These are phyloP conservation scores for Fraxinus dipetala DNA, from an alignment of 305 asterid genomes.

Conservation along the genomic window DNA sequence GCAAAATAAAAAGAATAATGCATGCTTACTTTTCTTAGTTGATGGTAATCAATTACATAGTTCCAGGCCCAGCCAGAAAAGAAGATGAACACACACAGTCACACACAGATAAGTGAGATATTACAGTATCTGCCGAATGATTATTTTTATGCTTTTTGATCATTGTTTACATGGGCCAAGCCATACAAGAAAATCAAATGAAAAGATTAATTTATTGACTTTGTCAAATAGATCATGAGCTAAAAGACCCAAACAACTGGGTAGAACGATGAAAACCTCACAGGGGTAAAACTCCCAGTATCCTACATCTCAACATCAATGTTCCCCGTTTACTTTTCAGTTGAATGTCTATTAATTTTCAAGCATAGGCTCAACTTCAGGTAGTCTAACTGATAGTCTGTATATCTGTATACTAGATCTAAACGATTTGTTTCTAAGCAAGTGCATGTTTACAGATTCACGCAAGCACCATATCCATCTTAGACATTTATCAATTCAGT, in stretches of 20 bases:
- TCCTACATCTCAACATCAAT: background rate
- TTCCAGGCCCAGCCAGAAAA: constrained; percentile 5
- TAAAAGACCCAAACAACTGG: background rate
- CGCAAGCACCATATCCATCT: background rate
- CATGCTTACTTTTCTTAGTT: background rate
- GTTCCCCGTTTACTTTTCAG: background rate
- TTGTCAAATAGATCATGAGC: background rate
- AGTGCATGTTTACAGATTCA: background rate
- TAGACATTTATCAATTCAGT: background rate
- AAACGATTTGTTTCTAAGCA: background rate
- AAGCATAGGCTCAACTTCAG: background rate
- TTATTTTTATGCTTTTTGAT: background rate
- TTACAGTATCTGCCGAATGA: background rate
- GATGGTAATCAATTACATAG: background rate
- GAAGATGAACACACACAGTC: background rate
- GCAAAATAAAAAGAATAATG: constrained; percentile 29
- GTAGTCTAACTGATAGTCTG: background rate
- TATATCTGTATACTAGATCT: background rate
- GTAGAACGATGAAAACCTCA: background rate
- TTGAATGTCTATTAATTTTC: background rate
- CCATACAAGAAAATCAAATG: background rate
- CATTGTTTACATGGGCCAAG: background rate
- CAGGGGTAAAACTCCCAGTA: background rate
- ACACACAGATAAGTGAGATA: background rate
- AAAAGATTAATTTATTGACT: background rate